Conservation (phyloP, 169 alveolate species). For the Plasmodium blacklocki region DNA sequence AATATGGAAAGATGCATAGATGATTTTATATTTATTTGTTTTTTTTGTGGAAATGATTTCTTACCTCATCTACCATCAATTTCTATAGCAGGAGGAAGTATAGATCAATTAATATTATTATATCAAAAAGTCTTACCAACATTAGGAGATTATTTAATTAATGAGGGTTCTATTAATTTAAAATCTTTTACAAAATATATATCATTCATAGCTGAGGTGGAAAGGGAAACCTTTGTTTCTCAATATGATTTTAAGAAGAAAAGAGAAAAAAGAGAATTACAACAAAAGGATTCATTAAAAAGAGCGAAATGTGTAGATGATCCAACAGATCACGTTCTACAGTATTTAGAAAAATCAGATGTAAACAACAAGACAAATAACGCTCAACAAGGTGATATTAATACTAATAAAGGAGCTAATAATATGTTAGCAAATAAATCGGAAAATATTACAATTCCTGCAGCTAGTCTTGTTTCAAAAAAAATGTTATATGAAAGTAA, state of each 20-base stretch:
- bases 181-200: conserved; percentile 83
- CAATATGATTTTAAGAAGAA: conserved; percentile 88
- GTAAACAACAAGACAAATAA: background rate
- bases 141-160: conserved; percentile 92
- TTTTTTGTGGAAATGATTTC: conserved; percentile 98
- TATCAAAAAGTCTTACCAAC: conserved; percentile 93
- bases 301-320: conserved; percentile 39
- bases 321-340: background rate
- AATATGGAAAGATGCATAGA: conserved; percentile 96
- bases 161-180: conserved; percentile 90
- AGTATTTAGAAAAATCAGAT: background rate
- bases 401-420: background rate
- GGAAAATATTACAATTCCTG: background rate
- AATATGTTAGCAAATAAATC: background rate
- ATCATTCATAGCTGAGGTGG: conserved; percentile 89
- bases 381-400: background rate
- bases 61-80: conserved; percentile 96
- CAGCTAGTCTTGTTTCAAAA: conserved; percentile 7
- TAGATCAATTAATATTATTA: conserved; percentile 95
- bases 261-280: conserved; percentile 81
- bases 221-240: conserved; percentile 88
- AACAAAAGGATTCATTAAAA: conserved; percentile 69
- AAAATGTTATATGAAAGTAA: conserved; percentile 45
- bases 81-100: conserved; percentile 96
- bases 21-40: conserved; percentile 97